Conservation (phyloP, 768 basidiomycete species). For the Boletus speciosus region DNA sequence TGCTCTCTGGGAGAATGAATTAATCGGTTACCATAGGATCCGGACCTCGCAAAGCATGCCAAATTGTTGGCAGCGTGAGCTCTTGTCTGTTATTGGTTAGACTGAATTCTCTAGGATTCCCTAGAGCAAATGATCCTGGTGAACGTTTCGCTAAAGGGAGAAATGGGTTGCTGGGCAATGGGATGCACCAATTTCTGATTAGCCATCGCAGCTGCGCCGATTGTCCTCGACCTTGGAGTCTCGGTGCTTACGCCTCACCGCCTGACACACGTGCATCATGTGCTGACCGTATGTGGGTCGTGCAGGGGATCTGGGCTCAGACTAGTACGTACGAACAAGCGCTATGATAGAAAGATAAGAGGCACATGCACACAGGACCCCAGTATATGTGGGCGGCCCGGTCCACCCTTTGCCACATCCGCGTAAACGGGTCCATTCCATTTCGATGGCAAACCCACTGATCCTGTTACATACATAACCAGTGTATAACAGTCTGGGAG, state of each 20-base stretch:
- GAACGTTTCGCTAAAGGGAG: neutral
- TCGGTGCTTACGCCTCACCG: neutral
- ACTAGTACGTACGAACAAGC: slow-evolving; percentile 14
- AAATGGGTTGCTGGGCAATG: neutral
- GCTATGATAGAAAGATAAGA: slow-evolving; percentile 12
- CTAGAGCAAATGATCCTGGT: neutral
- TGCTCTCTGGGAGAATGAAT: slow-evolving; percentile 1
- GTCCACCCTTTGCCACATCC: slow-evolving; percentile 16
- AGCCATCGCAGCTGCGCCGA: neutral
- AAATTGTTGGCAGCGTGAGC: neutral
- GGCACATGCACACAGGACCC: slow-evolving; percentile 17
- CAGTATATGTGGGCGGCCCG: slow-evolving; percentile 7
- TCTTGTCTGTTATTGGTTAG: neutral
- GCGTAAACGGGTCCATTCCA: neutral
- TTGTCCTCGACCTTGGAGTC: neutral
- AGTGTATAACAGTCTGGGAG: neutral
- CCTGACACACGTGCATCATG: slow-evolving; percentile 8
- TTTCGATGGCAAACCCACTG: neutral
- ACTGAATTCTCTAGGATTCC: neutral
- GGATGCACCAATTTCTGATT: neutral
- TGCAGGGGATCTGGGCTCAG: slow-evolving; percentile 6
- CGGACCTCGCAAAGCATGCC: slow-evolving; percentile 1
- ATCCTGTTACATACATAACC: neutral
- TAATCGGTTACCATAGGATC: neutral
- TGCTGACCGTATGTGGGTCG: neutral